phyloP scores from a whole-genome alignment of 768 basidiomycete species.

The Phaeolepiota aurea region DNA sequence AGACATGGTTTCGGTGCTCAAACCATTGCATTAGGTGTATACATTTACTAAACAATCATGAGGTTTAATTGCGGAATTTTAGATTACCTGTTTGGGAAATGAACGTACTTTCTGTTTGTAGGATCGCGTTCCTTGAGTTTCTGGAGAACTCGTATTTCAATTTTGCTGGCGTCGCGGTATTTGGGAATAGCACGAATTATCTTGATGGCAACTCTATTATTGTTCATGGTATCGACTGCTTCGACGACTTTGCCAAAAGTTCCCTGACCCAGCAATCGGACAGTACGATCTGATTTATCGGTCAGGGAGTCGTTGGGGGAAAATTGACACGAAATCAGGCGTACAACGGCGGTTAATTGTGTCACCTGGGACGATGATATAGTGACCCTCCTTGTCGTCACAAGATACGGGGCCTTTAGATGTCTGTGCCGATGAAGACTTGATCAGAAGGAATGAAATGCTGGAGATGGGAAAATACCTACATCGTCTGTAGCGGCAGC shows the following conservation, averaged over 20 bases:
- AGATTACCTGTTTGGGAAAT: neutral
- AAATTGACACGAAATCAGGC: slow-evolving; percentile 16
- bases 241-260: slow-evolving; percentile 99
- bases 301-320: slow-evolving; percentile 9
- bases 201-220: slow-evolving; percentile 88
- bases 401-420: slow-evolving; percentile 66
- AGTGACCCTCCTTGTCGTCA: slow-evolving; percentile 98
- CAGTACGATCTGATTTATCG: slow-evolving; percentile 69
- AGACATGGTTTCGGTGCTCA: slow-evolving; percentile 96
- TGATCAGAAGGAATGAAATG: slow-evolving; percentile 16
- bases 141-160: slow-evolving; percentile 92
- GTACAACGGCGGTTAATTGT: slow-evolving; percentile 80
- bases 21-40: slow-evolving; percentile 93
- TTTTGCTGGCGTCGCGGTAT: slow-evolving; percentile 97
- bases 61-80: slow-evolving; percentile 2
- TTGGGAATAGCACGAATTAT: slow-evolving; percentile 98
- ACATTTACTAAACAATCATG: slow-evolving; percentile 99
- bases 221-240: slow-evolving; percentile 71
- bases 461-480: slow-evolving; percentile 21
- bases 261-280: slow-evolving; percentile 88
- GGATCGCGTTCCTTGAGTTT: slow-evolving; percentile 88
- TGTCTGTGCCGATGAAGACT: slow-evolving; percentile 31
- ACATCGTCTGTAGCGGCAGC: slow-evolving; percentile 64
- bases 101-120: slow-evolving; percentile 74
- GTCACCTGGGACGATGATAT: slow-evolving; percentile 89